Conservation (phyloP, 345 rosid genomes). For the Pelargonium nanum region DNA sequence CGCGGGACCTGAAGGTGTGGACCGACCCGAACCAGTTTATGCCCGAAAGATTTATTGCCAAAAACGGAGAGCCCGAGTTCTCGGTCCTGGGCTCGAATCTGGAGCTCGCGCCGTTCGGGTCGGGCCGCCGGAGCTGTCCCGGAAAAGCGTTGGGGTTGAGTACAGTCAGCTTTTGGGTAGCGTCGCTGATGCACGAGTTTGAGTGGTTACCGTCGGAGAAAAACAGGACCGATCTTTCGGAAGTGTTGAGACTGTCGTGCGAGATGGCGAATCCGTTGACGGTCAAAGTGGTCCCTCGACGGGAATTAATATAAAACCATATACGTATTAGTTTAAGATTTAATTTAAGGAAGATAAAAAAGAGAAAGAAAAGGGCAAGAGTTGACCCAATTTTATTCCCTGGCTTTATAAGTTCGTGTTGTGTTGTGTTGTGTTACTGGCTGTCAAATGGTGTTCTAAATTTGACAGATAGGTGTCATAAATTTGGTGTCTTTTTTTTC, state of each 20-base stretch:
- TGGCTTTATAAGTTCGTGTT: too few species aligned
- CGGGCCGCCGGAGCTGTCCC: constrained; percentile 73
- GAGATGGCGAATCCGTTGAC: neutral
- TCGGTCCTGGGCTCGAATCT: constrained; percentile 77
- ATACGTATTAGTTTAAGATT: too few species aligned
- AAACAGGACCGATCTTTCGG: constrained; percentile 47
- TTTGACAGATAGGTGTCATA: too few species aligned
- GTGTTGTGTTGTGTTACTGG: too few species aligned
- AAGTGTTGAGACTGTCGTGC: constrained; percentile 47
- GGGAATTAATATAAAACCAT: neutral
- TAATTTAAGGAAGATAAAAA: neutral
- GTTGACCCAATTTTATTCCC: too few species aligned
- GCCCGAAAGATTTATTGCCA: constrained; percentile 52
- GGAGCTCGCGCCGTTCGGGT: constrained; percentile 80
- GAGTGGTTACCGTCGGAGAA: constrained; percentile 40
- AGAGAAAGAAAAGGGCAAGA: too few species aligned
- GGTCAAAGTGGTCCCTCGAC: neutral
- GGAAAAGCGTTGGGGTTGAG: constrained; percentile 64
- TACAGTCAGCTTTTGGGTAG: constrained; percentile 64
- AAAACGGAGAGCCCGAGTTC: constrained; percentile 38
- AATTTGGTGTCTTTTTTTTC: too few species aligned
- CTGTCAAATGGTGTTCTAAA: too few species aligned
- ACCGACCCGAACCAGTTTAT: constrained; percentile 48
- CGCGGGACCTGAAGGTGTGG: constrained; percentile 69
- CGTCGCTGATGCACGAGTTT: constrained; percentile 54